Evolutionary conservation across 1,284 basidiomycete species (phyloP).

Genomic region (Coniophora puteana): DNA sequence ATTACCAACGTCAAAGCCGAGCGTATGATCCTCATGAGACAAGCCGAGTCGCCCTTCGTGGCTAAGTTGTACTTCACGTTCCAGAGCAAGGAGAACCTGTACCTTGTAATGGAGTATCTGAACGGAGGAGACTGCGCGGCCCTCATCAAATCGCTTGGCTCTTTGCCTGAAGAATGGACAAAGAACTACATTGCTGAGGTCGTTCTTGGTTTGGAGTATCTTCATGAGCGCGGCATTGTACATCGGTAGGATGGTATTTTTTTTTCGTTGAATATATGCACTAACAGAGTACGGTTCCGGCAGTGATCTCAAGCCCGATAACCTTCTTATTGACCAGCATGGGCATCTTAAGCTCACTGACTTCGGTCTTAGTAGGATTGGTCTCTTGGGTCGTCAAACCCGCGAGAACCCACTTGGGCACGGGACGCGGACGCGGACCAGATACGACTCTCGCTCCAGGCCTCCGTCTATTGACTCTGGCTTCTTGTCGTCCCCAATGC

Average conservation of each 20-base stretch:
- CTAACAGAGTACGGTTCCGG: conserved; percentile 8
- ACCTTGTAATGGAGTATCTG: conserved; percentile 98
- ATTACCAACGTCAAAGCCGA: conserved; percentile 99
- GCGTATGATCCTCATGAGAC: conserved; percentile 99
- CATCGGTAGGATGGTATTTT: conserved; percentile 77
- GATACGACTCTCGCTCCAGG: conserved; percentile 67
- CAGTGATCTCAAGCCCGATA: conserved; percentile 98
- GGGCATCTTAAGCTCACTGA: conserved; percentile 98
- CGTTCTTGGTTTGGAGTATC: conserved; percentile 90
- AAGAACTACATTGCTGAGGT: conserved; percentile 96
- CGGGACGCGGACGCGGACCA: conserved; percentile 47
- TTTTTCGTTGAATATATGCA: not conserved
- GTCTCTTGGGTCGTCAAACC: conserved; percentile 94
- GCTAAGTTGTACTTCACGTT: conserved; percentile 99
- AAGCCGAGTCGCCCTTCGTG: conserved; percentile 98
- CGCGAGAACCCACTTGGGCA: conserved; percentile 66
- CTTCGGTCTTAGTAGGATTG: conserved; percentile 96
- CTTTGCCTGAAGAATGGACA: conserved; percentile 94
- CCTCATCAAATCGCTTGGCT: conserved; percentile 93
- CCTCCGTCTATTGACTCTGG: conserved; percentile 83
- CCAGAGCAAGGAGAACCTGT: conserved; percentile 98
- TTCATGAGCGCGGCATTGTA: conserved; percentile 92
- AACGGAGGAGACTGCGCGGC: conserved; percentile 98
- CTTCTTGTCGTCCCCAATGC: conserved; percentile 69
- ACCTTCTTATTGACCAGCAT: conserved; percentile 92